Conservation (phyloP, 2,329 filamentous ascomycete genomes). For the Aspergillus fischeri region DNA sequence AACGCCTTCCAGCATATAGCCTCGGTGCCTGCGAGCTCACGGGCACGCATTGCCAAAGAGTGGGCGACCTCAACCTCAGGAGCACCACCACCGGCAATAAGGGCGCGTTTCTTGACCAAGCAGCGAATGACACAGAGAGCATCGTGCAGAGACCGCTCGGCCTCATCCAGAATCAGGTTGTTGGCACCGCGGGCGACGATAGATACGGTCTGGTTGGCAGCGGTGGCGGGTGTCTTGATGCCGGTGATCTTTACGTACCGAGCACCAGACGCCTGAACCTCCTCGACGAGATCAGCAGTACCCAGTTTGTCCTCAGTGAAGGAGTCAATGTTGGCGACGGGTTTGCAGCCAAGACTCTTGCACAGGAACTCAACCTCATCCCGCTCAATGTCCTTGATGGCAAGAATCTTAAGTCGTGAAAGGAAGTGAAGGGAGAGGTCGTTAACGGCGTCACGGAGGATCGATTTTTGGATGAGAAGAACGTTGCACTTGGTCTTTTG, state of each 20-base stretch:
- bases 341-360: conserved; percentile 98
- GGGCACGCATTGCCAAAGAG: conserved; percentile 74
- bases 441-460: conserved; percentile 95
- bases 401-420: conserved; percentile 91
- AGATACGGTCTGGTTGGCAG: conserved; percentile 72
- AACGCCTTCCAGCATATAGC: conserved; percentile 99
- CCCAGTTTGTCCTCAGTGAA: conserved; percentile 99
- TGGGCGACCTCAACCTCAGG: conserved; percentile 96
- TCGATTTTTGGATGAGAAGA: conserved; percentile 96
- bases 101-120: conserved; percentile 98
- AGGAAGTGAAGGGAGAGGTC: conserved; percentile 96
- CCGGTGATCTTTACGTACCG: conserved; percentile 94
- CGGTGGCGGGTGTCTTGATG: conserved; percentile 65
- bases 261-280: conserved; percentile 79
- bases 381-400: conserved; percentile 95
- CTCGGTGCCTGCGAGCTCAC: conserved; percentile 83
- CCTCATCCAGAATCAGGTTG: conserved; percentile 89
- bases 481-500: conserved; percentile 99
- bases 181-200: conserved; percentile 95
- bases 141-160: conserved; percentile 93
- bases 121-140: conserved; percentile 96
- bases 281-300: conserved; percentile 87
- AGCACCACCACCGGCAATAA: conserved; percentile 93
- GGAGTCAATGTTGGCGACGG: conserved; percentile 95
- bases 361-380: conserved; percentile 99